Evolutionary conservation across 148 eudicot species (phyloP).

Genomic region (Cornus suecica): DNA sequence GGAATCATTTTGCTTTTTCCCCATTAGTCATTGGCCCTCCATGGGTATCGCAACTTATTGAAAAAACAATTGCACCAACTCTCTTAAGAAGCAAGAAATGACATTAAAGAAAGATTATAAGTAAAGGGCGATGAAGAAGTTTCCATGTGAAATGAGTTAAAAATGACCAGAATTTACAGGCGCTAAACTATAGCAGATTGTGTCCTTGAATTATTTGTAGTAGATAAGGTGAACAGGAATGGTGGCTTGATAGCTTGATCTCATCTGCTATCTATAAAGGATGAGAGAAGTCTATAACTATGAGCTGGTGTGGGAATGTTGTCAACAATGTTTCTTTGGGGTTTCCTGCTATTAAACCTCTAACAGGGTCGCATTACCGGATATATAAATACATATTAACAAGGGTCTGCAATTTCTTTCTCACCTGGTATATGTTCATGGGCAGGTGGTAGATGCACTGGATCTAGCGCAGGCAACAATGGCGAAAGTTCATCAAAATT

Average conservation of each 20-base stretch:
- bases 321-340: not conserved
- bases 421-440: slow-evolving; percentile 1
- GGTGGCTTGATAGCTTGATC: too few species aligned
- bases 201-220: too few species aligned
- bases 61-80: too few species aligned
- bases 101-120: too few species aligned
- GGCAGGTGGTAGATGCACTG: slow-evolving; percentile 82
- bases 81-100: not conserved
- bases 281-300: too few species aligned
- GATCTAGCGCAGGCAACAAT: slow-evolving; percentile 86
- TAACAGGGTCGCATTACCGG: not conserved
- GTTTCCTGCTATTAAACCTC: not conserved
- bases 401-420: not conserved
- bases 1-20: not conserved
- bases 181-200: not conserved
- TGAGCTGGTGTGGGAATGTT: not conserved
- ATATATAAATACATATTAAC: not conserved
- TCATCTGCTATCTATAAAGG: too few species aligned
- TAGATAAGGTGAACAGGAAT: too few species aligned
- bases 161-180: not conserved
- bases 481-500: slow-evolving; percentile 86
- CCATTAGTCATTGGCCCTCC: too few species aligned
- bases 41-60: too few species aligned
- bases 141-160: not conserved
- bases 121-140: too few species aligned